Conservation (phyloP, 148 eudicot genomes). For the Talinum fruticosum region DNA sequence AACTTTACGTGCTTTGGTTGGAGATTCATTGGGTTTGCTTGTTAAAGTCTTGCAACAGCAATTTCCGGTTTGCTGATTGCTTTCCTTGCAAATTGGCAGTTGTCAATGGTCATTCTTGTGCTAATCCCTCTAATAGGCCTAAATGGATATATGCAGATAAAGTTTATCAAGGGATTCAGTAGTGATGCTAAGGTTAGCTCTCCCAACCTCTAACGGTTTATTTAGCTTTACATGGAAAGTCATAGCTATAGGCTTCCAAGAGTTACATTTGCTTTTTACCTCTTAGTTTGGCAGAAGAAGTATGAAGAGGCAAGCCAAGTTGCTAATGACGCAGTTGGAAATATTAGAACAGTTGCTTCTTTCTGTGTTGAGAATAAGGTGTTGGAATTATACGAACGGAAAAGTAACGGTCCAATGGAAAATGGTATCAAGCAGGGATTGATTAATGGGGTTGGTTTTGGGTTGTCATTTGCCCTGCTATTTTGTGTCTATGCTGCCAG, state of each 20-base stretch:
- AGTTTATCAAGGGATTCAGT: constrained; percentile 61
- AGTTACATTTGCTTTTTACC: too few relatives aligned
- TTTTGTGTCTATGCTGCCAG: constrained; percentile 39
- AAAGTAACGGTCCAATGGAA: constrained; percentile 45
- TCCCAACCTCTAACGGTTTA: background rate
- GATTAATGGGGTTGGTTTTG: constrained; percentile 51
- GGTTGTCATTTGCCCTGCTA: constrained; percentile 33
- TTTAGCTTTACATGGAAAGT: background rate
- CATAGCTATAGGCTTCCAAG: background rate
- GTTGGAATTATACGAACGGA: constrained; percentile 40
- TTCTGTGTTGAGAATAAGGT: constrained; percentile 59
- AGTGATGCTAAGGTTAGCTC: constrained; percentile 62
- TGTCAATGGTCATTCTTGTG: constrained; percentile 58
- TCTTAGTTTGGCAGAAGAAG: constrained; percentile 31
- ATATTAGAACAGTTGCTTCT: constrained; percentile 68
- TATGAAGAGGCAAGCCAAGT: constrained; percentile 74
- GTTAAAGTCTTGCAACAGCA: constrained; percentile 51
- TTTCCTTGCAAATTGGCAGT: constrained; percentile 61
- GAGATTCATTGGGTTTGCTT: constrained; percentile 60
- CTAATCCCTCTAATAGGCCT: constrained; percentile 59
- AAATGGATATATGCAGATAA: constrained; percentile 51
- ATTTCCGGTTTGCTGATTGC: constrained; percentile 56
- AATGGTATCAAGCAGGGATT: constrained; percentile 50
- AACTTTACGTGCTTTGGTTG: constrained; percentile 55
- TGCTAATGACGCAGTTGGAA: constrained; percentile 68